Evolutionary conservation across 148 eudicot species (phyloP).

Genomic region (Camellia japonica): DNA sequence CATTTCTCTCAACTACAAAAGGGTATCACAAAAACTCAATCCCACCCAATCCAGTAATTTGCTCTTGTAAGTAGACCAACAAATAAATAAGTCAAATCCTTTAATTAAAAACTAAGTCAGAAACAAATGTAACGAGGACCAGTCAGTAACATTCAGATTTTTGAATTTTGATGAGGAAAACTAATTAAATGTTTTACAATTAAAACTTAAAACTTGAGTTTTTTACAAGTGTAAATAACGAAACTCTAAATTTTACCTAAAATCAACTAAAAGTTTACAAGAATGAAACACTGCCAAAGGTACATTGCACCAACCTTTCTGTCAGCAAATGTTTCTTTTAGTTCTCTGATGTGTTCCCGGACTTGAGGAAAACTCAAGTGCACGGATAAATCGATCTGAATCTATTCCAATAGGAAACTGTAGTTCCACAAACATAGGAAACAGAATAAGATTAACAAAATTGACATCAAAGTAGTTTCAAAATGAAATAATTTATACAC

Average conservation of each 20-base stretch:
- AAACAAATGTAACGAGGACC: neutral
- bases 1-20: too few relatives aligned
- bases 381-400: slow-evolving; percentile 82
- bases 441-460: slow-evolving; percentile 14
- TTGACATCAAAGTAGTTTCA: slow-evolving; percentile 1
- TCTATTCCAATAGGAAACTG: slow-evolving; percentile 98
- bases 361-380: slow-evolving; percentile 70
- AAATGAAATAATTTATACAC: neutral
- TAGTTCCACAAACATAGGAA: slow-evolving; percentile 19
- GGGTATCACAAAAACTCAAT: too few relatives aligned
- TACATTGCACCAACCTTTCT: slow-evolving; percentile 62
- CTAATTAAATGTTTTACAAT: too few relatives aligned
- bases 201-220: neutral
- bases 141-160: neutral
- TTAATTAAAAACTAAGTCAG: neutral
- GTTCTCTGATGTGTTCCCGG: slow-evolving; percentile 75
- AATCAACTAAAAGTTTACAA: neutral
- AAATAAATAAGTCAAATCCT: neutral
- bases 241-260: neutral
- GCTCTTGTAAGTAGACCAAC: neutral
- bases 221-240: neutral
- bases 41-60: neutral
- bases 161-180: too few relatives aligned
- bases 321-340: slow-evolving; percentile 86
- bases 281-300: slow-evolving; percentile 3